Conservation (phyloP, 2,329 filamentous ascomycete genomes). For the Talaromyces rugulosus region DNA sequence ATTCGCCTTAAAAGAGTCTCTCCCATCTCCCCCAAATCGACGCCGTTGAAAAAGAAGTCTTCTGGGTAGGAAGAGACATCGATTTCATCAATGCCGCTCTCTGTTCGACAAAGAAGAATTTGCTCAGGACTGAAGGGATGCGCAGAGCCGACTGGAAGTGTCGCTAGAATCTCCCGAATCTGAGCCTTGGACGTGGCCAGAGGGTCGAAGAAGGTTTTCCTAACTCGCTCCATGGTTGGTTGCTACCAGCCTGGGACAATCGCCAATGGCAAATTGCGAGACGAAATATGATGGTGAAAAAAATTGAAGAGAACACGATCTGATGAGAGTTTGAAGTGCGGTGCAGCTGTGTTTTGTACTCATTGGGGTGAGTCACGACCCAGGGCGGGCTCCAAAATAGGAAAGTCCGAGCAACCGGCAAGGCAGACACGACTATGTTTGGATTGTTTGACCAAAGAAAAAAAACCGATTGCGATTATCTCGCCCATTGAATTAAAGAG, state of each 20-base stretch:
- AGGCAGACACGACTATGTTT: neutral
- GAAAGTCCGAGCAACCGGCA: neutral
- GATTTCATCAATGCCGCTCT: slow-evolving; percentile 5
- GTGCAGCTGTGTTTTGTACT: neutral
- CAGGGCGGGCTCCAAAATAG: neutral
- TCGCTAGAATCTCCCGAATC: slow-evolving; percentile 4
- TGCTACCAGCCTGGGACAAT: neutral
- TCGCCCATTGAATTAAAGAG: no score
- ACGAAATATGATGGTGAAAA: neutral
- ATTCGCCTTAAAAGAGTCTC: slow-evolving; percentile 8
- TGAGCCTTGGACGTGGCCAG: slow-evolving; percentile 8
- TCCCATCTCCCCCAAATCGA: slow-evolving; percentile 13
- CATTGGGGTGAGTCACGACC: neutral
- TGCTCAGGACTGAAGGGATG: slow-evolving; percentile 8
- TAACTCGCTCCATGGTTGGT: slow-evolving; percentile 6
- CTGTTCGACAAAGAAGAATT: slow-evolving; percentile 9
- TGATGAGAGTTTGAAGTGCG: neutral
- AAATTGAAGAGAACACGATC: neutral
- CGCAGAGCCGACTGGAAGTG: slow-evolving; percentile 7
- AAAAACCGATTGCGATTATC: no score
- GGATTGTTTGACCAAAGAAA: neutral
- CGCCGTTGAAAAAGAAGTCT: slow-evolving; percentile 12
- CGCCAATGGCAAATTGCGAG: neutral
- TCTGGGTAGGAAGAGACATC: slow-evolving; percentile 8
- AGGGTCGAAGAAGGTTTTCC: slow-evolving; percentile 10